A percentile compares a stretch with the other conserved stretches of the same genome.
Conservation (phyloP, 2,329 filamentous ascomycete genomes). For the Ceratocystis harringtonii region DNA sequence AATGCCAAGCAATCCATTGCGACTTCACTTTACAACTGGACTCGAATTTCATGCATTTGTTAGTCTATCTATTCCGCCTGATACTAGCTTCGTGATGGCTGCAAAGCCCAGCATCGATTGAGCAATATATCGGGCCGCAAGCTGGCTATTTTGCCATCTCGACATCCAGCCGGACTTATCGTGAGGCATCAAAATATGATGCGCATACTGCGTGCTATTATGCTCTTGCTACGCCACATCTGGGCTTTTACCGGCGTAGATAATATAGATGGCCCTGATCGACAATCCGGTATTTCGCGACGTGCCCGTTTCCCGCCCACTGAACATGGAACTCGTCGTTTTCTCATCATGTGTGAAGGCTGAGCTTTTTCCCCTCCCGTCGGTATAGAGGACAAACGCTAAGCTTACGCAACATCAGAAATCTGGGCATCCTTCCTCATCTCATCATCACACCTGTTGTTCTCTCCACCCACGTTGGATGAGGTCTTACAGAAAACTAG, state of each 20-base stretch:
- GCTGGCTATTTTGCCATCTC: too few species aligned
- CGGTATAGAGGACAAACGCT: neutral
- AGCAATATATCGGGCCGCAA: too few species aligned
- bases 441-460: neutral
- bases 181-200: too few species aligned
- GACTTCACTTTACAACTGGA: too few species aligned
- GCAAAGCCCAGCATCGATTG: too few species aligned
- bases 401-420: neutral
- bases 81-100: too few species aligned
- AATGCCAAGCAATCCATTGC: too few species aligned
- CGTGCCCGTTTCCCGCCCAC: too few species aligned
- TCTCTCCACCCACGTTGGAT: neutral
- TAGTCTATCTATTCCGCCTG: neutral
- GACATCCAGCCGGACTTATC: too few species aligned
- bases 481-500: too few species aligned
- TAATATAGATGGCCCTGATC: neutral
- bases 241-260: neutral
- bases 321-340: neutral
- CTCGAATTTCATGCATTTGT: neutral
- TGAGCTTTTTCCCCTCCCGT: too few species aligned
- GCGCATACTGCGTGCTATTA: neutral
- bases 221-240: neutral
- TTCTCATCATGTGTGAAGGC: neutral
- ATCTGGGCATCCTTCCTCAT: neutral
- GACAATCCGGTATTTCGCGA: neutral